phyloP scores from a whole-genome alignment of 306 rosid genomes.

The Corylus avellana region DNA sequence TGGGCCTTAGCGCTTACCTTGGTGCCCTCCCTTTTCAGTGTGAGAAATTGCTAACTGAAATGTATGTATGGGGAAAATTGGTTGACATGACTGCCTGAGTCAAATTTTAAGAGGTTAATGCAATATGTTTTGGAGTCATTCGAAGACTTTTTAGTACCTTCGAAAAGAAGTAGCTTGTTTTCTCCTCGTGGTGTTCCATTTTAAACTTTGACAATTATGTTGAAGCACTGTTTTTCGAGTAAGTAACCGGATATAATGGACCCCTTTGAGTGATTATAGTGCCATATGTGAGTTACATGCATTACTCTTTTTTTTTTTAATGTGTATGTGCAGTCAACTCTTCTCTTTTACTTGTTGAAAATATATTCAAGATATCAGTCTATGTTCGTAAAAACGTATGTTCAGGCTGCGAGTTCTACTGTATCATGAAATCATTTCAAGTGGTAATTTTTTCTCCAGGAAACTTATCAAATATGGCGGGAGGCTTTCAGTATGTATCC shows the following conservation, averaged over 20 bases:
- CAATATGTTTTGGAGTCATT: neutral
- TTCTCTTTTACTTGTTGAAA: neutral
- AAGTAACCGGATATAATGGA: neutral
- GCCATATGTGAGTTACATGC: neutral
- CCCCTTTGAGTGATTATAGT: neutral
- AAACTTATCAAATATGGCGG: conserved; percentile 63
- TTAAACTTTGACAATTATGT: neutral
- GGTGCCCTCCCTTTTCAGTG: neutral
- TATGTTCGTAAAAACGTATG: neutral
- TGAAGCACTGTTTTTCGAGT: neutral
- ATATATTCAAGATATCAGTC: neutral
- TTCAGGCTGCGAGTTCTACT: neutral
- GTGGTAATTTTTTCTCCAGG: conserved; percentile 33
- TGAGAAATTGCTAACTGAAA: neutral
- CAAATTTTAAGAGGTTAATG: neutral
- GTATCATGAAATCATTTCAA: neutral
- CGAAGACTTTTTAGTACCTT: neutral
- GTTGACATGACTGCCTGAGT: neutral
- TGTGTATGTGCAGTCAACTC: neutral
- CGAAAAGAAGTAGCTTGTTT: neutral
- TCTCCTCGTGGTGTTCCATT: neutral
- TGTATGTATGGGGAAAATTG: neutral
- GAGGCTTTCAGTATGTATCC: conserved; percentile 76
- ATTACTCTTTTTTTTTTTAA: neutral
- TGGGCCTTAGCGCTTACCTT: neutral